Conservation (phyloP, 1,284 basidiomycete species). For the Ceratobasidium papillatum region DNA sequence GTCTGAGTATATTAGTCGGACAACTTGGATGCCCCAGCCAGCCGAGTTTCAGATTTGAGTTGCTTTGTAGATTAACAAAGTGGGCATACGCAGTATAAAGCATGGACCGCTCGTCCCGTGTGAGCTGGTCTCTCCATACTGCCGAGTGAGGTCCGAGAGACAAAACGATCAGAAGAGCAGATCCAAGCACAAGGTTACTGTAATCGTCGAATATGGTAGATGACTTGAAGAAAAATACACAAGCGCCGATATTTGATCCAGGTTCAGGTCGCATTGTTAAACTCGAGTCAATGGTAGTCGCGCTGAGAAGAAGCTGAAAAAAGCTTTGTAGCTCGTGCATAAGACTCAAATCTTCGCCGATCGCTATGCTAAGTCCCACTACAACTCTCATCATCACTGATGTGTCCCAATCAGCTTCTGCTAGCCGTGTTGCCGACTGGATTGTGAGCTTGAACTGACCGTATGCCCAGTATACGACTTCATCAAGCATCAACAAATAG, state of each 20-base stretch:
- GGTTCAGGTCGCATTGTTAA: too few relatives aligned
- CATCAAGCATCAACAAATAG: not conserved
- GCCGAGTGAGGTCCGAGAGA: conserved; percentile 1
- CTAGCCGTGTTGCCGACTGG: not conserved
- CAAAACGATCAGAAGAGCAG: not conserved
- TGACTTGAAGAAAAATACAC: not conserved
- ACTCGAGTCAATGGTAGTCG: not conserved
- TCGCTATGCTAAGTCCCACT: not conserved
- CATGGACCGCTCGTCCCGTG: not conserved
- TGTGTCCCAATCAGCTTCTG: not conserved
- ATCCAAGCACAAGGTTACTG: not conserved
- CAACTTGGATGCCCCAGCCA: not conserved
- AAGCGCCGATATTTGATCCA: not conserved
- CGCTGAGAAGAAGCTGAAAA: not conserved
- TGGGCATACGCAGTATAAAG: conserved; percentile 1
- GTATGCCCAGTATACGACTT: not conserved
- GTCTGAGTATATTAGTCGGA: too few relatives aligned
- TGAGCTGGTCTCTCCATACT: not conserved
- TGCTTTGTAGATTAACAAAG: not conserved
- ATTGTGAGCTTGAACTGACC: not conserved
- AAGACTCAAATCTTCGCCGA: not conserved
- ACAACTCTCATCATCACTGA: not conserved
- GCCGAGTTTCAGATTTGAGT: not conserved
- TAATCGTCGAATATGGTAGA: not conserved
- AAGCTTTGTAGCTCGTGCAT: not conserved